Evolutionary conservation across 208 protist genomes (phyloP), one percentile per base, ranked within the genome.

Genomic region (Trypanosoma lewisi): DNA sequence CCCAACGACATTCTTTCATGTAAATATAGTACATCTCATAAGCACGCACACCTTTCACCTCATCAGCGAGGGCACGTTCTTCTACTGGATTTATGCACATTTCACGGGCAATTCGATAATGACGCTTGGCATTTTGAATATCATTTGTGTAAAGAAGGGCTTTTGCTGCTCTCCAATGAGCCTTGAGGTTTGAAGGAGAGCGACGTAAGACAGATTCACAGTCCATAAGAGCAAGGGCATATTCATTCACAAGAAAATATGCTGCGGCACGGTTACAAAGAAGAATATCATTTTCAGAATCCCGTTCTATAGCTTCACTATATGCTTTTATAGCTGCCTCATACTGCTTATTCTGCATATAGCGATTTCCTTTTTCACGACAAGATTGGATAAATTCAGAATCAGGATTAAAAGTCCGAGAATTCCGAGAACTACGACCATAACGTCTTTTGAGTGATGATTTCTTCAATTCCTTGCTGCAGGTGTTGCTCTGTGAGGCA

Each of bases 221-320:
- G 58, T 96, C 90, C 47, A 77, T 77, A 23, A 90, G 61, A 0
- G 87, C 83, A 11, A 75, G 72, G 4, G 73, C 48, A 63, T 89
- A 92, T 36, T 80, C 69, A 49, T 76, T 80, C 2, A 73, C 58
- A 34, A 88, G 69, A 17, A 94, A 65, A 58, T 91, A 88, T 3
- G 79, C 87, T 21, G 81, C 80, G 9, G 89, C 81, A 11, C 89
- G 80, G 60, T 97, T 95, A 33, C 79, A 84, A 53, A 76, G 70
- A 33, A 93, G 17, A 30, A 80, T 52, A 59, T 75, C 77, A 58
- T 77, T 82, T 27, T 21, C 19, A n/a, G 78, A 81, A 34, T 80
- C 66, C 1, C 76, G 50, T 45, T 75, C 69, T 28, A 97, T 77
- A 2, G 77, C 89, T 56, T 89, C 75, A 14, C 71, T 85, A 61